Base-by-base conservation (phyloP, 192 early-diverging fungal genomes). In the Podila horticola region DNA sequence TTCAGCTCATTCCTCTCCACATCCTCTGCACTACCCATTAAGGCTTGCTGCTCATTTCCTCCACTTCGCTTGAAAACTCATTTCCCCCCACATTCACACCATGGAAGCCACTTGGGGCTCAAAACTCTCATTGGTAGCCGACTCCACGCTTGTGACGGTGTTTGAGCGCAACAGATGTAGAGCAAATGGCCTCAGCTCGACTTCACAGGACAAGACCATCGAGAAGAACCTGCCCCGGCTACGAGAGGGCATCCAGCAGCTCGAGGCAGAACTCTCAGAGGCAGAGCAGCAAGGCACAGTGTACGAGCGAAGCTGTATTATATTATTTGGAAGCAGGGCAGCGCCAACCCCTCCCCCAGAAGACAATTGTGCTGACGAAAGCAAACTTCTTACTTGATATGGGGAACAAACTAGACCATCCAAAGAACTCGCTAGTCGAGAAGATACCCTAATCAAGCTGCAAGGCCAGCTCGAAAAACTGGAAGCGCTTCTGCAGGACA, bases 401-500 rank as follows among this genome's bases (percentile, higher is more conserved):
- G 15, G 34, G 34, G 30, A 26, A 24, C 31, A 57, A 51, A 8
- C 64, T 57, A 88, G 88, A 34, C 79, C 73, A 24, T 75, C 75
- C 19, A 74, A 74, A 60, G 86, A 91, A 50, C 83, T 89, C 26
- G 84, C 88, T 48, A 68, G 79, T 62, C 87, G 88, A 85, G 93
- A 94, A 84, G 87, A 89, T 73, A 82, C 86, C 64, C 63, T 94
- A 19, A 85, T 94, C 58, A 81, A 88, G 62, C 62, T 93, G 41
- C 88, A 89, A 59, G 85, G 90, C 31, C 84, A 90, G 75, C 70
- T 90, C 15, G 91, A 93, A 48, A 90, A 87, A 58, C 31, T 91
- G 45, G 88, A 91, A 36, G 86, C 82, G 19, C 50, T 86, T 15
- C 67, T 85, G 10, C 81, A 75, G 24, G 82, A 88, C 61, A 84